Conservation (phyloP, 225 moss, liverwort and hornwort species). For the Polytrichum formosum region DNA sequence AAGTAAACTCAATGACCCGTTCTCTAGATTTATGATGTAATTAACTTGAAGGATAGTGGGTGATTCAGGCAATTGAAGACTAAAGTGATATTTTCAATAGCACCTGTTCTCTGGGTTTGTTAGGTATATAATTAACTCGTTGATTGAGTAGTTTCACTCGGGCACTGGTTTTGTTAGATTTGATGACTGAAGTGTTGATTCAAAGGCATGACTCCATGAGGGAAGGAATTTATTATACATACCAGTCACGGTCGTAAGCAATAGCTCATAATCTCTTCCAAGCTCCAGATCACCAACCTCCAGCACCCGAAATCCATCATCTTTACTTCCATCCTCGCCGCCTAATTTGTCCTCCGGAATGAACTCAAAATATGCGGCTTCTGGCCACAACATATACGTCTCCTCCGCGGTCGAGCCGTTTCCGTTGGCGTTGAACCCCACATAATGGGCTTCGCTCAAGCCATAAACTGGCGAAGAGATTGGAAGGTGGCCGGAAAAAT, state of each 20-base stretch:
- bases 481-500: conserved; percentile 43
- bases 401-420: conserved; percentile 48
- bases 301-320: conserved; percentile 22
- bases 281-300: conserved; percentile 65
- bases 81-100: too few relatives aligned
- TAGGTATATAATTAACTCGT: too few relatives aligned
- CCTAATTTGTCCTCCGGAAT: conserved; percentile 33
- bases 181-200: too few relatives aligned
- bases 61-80: too few relatives aligned
- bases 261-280: conserved; percentile 77
- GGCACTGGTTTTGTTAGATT: too few relatives aligned
- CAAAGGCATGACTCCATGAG: too few relatives aligned
- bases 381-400: conserved; percentile 63
- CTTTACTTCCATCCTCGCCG: neutral
- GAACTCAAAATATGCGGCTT: conserved; percentile 67
- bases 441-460: conserved; percentile 43
- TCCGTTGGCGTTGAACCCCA: conserved; percentile 57
- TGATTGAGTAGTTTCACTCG: too few relatives aligned
- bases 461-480: conserved; percentile 47
- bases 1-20: too few relatives aligned
- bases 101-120: too few relatives aligned
- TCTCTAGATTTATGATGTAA: too few relatives aligned
- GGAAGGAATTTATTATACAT: neutral
- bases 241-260: conserved; percentile 72
- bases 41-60: too few relatives aligned